phyloP scores from a whole-genome alignment of 257 asterid species.

The Forsythia viridissima region DNA sequence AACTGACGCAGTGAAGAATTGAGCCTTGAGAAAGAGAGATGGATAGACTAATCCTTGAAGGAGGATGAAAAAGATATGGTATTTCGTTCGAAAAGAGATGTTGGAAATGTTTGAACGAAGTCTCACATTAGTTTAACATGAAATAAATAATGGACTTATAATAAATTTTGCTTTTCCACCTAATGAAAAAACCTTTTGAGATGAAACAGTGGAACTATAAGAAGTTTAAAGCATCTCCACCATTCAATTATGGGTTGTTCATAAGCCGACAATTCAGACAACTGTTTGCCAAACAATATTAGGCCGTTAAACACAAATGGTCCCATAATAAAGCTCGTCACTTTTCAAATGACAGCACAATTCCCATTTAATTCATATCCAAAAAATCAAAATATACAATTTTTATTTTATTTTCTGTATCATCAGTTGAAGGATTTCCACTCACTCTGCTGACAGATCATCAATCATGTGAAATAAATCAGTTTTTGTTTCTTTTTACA shows the following conservation, averaged over 20 bases:
- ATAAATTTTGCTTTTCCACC: no score
- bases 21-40: no score
- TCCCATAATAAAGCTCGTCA: constrained; percentile 58
- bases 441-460: constrained; percentile 62
- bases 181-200: no score
- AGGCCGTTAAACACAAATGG: constrained; percentile 50
- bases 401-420: neutral
- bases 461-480: constrained; percentile 55
- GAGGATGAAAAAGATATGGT: no score
- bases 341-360: constrained; percentile 51
- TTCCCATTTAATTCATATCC: constrained; percentile 16
- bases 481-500: constrained; percentile 19
- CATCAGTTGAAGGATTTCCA: constrained; percentile 37
- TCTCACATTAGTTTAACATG: no score
- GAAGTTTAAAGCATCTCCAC: constrained; percentile 16
- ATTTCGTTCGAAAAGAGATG: no score
- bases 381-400: neutral
- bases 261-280: constrained; percentile 65
- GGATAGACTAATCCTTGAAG: no score
- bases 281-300: constrained; percentile 49
- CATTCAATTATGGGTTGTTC: constrained; percentile 15
- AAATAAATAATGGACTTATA: no score
- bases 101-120: no score
- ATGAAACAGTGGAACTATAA: no score
- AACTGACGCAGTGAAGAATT: no score